Percentiles rank a stretch among this genome's conserved stretches.
These are phyloP conservation scores for Leccinum pellstonianum DNA, from an alignment of 768 basidiomycete species.

Conservation along the genomic window DNA sequence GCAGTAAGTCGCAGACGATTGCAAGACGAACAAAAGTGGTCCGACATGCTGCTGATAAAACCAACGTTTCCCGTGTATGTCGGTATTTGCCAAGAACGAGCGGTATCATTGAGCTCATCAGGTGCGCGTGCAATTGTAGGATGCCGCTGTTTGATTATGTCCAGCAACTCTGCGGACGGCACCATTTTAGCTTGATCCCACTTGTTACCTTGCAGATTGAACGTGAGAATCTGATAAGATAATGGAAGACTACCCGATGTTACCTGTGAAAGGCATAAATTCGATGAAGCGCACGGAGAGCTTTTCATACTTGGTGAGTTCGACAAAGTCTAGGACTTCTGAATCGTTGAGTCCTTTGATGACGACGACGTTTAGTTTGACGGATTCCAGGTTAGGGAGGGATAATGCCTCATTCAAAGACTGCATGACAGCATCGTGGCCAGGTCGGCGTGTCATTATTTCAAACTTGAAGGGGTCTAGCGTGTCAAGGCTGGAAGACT, in stretches of 20 bases:
- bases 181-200: constrained; percentile 86
- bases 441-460: constrained; percentile 76
- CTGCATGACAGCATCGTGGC: constrained; percentile 73
- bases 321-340: constrained; percentile 79
- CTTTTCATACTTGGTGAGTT: constrained; percentile 61
- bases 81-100: constrained; percentile 73
- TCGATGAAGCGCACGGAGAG: constrained; percentile 86
- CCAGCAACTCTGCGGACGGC: constrained; percentile 64
- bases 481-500: constrained; percentile 67
- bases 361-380: constrained; percentile 86
- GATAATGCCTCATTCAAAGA: constrained; percentile 62
- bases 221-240: constrained; percentile 3
- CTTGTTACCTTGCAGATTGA: constrained; percentile 60
- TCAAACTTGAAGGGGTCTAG: constrained; percentile 86
- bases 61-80: constrained; percentile 70
- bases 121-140: constrained; percentile 53
- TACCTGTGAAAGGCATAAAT: constrained; percentile 92
- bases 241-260: constrained; percentile 10
- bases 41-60: constrained; percentile 94
- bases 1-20: constrained; percentile 85
- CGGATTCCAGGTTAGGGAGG: constrained; percentile 47
- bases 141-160: constrained; percentile 46
- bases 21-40: constrained; percentile 87
- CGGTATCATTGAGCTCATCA: constrained; percentile 79
- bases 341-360: constrained; percentile 77